phyloP scores from a whole-genome alignment of 164 flowering plant genomes.

The Piper longum region DNA sequence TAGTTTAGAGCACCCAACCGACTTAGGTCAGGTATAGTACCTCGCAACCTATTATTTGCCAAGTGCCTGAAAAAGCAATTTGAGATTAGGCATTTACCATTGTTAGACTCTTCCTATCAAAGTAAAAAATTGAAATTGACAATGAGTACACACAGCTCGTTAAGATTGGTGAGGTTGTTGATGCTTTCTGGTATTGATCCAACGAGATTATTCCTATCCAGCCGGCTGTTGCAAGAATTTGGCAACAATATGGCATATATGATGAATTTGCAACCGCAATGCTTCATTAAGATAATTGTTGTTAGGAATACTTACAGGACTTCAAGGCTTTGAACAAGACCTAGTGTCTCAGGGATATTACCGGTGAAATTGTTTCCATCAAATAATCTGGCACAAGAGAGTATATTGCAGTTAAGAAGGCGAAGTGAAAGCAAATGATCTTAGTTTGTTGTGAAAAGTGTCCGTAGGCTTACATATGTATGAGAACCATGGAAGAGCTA shows the following conservation, averaged over 20 bases:
- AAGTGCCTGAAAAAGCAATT: constrained; percentile 41
- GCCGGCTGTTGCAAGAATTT: constrained; percentile 37
- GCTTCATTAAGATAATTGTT: neutral
- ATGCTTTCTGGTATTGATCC: constrained; percentile 54
- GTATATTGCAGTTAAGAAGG: neutral
- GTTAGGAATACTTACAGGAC: constrained; percentile 66
- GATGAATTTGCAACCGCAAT: neutral
- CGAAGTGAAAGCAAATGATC: neutral
- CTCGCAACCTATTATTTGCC: constrained; percentile 49
- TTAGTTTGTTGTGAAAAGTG: neutral
- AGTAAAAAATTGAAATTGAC: neutral
- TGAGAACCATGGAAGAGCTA: constrained; percentile 56
- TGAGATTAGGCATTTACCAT: neutral
- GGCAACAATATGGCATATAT: too few relatives aligned
- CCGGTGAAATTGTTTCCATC: constrained; percentile 74
- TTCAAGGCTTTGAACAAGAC: constrained; percentile 62
- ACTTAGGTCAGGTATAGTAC: constrained; percentile 51
- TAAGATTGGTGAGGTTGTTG: constrained; percentile 45
- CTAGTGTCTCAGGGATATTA: constrained; percentile 51
- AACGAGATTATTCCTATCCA: constrained; percentile 52
- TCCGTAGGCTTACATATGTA: constrained; percentile 58
- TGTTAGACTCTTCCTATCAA: neutral
- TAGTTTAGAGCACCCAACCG: constrained; percentile 54
- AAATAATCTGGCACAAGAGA: constrained; percentile 36
- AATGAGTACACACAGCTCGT: constrained; percentile 48